Evolutionary conservation across 2,329 filamentous ascomycete species (phyloP), one percentile per base, ranked within the genome.

Genomic region (Aspergillus nomiae): DNA sequence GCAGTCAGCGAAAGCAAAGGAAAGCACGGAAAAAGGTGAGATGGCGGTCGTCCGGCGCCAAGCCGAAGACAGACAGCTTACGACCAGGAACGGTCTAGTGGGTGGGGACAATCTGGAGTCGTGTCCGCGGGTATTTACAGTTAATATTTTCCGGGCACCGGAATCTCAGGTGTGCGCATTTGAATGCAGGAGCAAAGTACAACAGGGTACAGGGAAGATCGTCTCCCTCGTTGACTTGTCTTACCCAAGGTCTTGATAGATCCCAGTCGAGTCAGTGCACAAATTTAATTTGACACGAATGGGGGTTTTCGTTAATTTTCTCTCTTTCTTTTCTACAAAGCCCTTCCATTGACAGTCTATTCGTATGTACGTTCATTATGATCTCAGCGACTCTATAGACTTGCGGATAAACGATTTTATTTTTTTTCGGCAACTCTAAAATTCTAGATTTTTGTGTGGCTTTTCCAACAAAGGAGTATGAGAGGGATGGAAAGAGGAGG

Each of bases 21-120:
- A 68, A 68, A 68, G 64, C 63, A 68, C 65, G 65, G 65, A 70
- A 71, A 54, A 69, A 67, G 64, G 57, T 66, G 63, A 68, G 65
- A 69, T 66, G 66, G 68, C 62, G 67, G 68, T 70, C 63, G 65
- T 67, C 68, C 69, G 67, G 68, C 67, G 68, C 67, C 64, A 69
- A 67, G 70, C 56, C 54, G 48, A 68, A 65, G 67, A 67, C 68
- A 64, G 68, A 59, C 67, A 69, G 68, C 67, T 66, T 60, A 57
- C 61, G 58, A 61, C 70, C 70, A 71, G 70, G 70, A 72, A 70
- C 69, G 67, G 70, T 46, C 67, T 73, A 71, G 71, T 54, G 61
- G 58, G 68, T 70, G 69, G 69, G 61, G 66, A 60, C 63, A 64
- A 67, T 67, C 67, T 70, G 68, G 69, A 70, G 66, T 65, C 67